Conservation (phyloP, 768 basidiomycete species). For the Piloderma croceum region DNA sequence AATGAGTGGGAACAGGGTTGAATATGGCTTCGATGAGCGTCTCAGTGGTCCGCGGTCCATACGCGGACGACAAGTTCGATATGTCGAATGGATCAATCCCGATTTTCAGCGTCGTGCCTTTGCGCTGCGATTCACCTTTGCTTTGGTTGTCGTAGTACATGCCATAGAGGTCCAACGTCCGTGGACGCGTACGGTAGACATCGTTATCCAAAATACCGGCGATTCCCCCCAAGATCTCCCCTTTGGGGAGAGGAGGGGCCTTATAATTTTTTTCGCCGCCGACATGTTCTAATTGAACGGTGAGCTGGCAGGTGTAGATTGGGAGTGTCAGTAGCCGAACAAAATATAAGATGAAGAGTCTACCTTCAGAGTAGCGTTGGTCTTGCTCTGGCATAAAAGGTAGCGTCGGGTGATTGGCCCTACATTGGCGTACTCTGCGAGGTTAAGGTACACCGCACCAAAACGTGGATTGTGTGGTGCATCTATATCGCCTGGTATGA, state of each 20-base stretch:
- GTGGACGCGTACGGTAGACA: conserved; percentile 45
- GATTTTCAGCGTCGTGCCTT: conserved; percentile 32
- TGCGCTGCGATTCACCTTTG: conserved; percentile 26
- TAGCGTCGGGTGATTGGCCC: conserved; percentile 58
- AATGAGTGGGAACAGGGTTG: conserved; percentile 53
- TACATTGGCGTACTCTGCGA: conserved; percentile 66
- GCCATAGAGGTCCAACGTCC: conserved; percentile 42
- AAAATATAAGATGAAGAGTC: conserved; percentile 7
- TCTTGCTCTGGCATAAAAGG: conserved; percentile 67
- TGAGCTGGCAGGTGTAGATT: conserved; percentile 37
- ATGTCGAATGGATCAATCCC: conserved; percentile 30
- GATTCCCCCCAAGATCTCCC: conserved; percentile 67
- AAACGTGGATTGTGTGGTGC: conserved; percentile 54
- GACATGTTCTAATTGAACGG: conserved; percentile 50
- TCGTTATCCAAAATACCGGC: conserved; percentile 56
- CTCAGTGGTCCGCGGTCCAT: conserved; percentile 63
- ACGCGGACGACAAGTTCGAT: conserved; percentile 37
- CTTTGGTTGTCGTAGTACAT: neutral
- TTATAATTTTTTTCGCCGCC: conserved; percentile 51
- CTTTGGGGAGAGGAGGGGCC: conserved; percentile 65
- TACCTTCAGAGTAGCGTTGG: conserved; percentile 74
- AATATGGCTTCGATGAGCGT: conserved; percentile 74
- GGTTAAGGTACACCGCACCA: conserved; percentile 62
- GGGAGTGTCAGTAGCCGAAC: neutral
- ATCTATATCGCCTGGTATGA: conserved; percentile 50